Base-by-base conservation (phyloP, 257 asterid species). In the Nicotiana sylvestris region DNA sequence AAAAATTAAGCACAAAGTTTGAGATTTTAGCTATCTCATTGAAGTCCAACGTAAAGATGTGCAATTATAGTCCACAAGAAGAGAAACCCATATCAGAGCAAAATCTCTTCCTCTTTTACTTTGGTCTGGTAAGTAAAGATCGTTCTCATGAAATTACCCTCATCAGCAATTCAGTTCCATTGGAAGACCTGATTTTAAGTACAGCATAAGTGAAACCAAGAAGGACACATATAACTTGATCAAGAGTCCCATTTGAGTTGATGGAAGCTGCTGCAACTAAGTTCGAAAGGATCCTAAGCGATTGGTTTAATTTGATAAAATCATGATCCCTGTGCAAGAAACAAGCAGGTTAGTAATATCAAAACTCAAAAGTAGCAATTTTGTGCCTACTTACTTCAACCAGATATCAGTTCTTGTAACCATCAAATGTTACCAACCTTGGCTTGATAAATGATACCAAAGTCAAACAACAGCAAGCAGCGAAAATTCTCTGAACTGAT, bases 241-340 rank as follows among this genome's bases (percentile, higher is more conserved):
- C 97, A 82, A 91, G 83, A 77, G 90, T 84, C 69, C 97, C 97
- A 89, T 85, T 89, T 76, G 97, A 92, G 76, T 53, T 85, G 83
- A 96, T 81, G 64, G 97, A 97, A 81, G 92, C 97, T 29, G 97
- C 98, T 12, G 92, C 92, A 83, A 90, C 89, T 85, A 96, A 87
- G 88, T 96, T 96, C 29, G 91, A 90, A 86, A 96, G 93, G 77
- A 96, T 93, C 87, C 97, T 88, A 86, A 96, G 87, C 65, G 97
- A 93, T 87, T 93, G 99, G 87, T 92, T 92, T 83, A 91, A 86
- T 65, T 83, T 86, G 77, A 90, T 84, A 74, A 82, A 82, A 85
- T 93, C 96, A 51, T 90, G 92, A 89, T 90, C 97, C 92, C 99
- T 96, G 87, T 32, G 83, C 43, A 81, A 61, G 80, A 76, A 76